Evolutionary conservation across 2,329 filamentous ascomycete species (phyloP), one percentile per base, ranked within the genome.

Genomic region (Epichloe amarillans): DNA sequence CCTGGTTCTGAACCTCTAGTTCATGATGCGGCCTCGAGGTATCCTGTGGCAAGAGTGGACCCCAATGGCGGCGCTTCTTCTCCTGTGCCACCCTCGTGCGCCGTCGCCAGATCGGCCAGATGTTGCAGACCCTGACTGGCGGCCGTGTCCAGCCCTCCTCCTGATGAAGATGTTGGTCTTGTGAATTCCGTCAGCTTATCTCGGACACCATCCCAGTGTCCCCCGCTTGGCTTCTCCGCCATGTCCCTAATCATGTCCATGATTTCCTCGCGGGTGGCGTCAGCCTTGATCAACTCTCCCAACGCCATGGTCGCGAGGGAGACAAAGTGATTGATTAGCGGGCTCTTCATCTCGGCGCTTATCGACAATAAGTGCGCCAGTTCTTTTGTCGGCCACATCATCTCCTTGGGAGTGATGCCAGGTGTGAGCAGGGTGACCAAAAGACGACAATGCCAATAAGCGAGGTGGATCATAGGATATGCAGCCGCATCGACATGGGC

Each of bases 371-470:
- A 71, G n/a, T 69, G 70, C 39, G 77, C 72, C 5, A 82, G 72
- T 58, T 82, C 75, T 53, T 73, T 72, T 26, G 79, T 78, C 5
- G 80, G 75, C 63, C 77, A 80, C 19, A 85, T 66, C 15, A 83
- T 71, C 52, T 84, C 76, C 2, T 71, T 66, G 0, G 78, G 71
- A 40, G 76, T 75, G 1, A 75, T 71, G 11, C 72, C 72, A 1
- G 78, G 74, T 38, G 75, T 77, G 50, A 82, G 69, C 2, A 86
- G 72, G 48, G 81, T 79, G 10, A 79, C 72, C 17, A 88, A 69
- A 8, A 87, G 71, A 54, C 81, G 79, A 56, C 79, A 74, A 62
- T 87, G 82, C 77, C 84, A 86, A 65, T 85, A 87, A 17, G 77
- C 77, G 23, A 88, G 71, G 57, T 84, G 79, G 2, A 87, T 71